Evolutionary conservation across 2,329 filamentous ascomycete species (phyloP), one percentile per base, ranked within the genome.

Genomic region (Eutypella sp.): DNA sequence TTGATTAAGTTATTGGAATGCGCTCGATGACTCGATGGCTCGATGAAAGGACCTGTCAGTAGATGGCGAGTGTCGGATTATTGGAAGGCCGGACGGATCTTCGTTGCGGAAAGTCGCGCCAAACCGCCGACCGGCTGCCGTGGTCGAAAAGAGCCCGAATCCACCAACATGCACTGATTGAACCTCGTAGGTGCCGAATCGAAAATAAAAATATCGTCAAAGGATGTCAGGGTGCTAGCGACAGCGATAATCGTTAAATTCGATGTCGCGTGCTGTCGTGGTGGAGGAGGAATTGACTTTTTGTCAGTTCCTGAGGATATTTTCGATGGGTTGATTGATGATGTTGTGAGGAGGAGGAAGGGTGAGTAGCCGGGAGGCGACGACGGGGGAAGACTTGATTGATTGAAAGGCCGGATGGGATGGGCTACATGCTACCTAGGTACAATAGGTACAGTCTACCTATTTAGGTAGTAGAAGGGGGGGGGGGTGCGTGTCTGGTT

Each of bases 81-180:
- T 48, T 34, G 25, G 46, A 47, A 47, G 48, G 25, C 33, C 39
- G 34, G 46, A 52, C 52, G 49, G 46, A 55, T 51, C 57, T 49
- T 59, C 54, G 58, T 45, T 54, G 57, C 60, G 66, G 61, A 61
- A 58, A 65, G 62, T 62, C 59, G 63, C 65, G 63, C 61, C 59
- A 64, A 60, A 62, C 58, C 57, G 62, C 62, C 61, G 65, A 66
- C 61, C 64, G 63, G 60, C 55, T 63, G 59, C 60, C 59, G 52
- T 60, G 56, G 59, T 62, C 56, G 53, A 60, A 62, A 51, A 47
- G 45, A 44, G 52, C 51, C 64, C 60, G 53, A 59, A 55, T 56
- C 54, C 57, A 59, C 57, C 62, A 59, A 57, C 65, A 67, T 67
- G 57, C 61, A 66, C 52, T 43, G 39, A 42, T 44, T 46, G 11